These are phyloP conservation scores for Colletotrichum tabaci DNA, from an alignment of 2,329 filamentous ascomycete genomes.

Conservation along the genomic window DNA sequence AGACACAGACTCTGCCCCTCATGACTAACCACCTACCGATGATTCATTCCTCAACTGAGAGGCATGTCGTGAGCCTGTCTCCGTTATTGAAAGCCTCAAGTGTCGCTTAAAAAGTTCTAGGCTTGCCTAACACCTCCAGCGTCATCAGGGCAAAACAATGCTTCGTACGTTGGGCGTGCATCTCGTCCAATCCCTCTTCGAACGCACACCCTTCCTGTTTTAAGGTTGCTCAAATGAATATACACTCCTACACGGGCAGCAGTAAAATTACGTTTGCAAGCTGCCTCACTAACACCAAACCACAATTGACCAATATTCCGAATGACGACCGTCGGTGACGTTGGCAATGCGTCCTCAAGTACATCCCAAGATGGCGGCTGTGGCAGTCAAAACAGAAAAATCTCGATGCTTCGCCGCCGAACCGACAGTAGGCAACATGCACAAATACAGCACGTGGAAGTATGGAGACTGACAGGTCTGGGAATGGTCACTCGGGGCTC, in stretches of 20 bases:
- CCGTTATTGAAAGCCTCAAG: neutral
- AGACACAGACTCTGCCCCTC: neutral
- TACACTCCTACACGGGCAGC: neutral
- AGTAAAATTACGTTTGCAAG: neutral
- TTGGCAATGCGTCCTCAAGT: neutral
- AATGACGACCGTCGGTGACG: slow-evolving; percentile 5
- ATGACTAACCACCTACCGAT: neutral
- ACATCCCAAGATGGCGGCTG: neutral
- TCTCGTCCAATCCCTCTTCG: no score
- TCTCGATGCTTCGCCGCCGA: neutral
- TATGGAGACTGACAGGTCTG: neutral
- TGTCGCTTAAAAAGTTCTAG: neutral
- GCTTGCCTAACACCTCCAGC: neutral
- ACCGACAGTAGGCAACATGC: slow-evolving; percentile 15
- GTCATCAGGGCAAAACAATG: neutral
- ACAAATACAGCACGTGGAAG: slow-evolving; percentile 4
- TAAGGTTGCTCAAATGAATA: neutral
- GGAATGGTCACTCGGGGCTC: neutral
- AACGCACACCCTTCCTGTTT: neutral
- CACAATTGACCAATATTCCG: slow-evolving; percentile 14
- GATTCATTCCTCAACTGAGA: neutral
- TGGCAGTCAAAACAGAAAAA: neutral
- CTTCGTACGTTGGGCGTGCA: neutral
- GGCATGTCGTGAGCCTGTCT: neutral
- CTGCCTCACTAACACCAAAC: slow-evolving; percentile 4